Evolutionary conservation across 352 stramenopile species (phyloP).

Genomic region (Globisporangium ultimum): DNA sequence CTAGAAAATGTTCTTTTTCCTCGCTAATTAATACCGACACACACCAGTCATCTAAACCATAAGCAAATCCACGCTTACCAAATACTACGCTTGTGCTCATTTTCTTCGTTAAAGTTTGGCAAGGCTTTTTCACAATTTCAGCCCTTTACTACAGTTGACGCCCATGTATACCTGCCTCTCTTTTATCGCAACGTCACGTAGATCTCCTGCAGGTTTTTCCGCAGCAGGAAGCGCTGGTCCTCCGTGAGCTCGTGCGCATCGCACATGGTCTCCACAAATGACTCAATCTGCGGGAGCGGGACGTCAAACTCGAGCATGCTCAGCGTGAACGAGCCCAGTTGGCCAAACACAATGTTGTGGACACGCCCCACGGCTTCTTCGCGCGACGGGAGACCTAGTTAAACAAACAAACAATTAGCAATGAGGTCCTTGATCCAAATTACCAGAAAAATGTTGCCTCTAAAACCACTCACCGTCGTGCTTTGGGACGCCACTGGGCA

Average conservation of each 20-base stretch:
- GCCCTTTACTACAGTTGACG: too few species aligned
- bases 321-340: slow-evolving; percentile 81
- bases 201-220: slow-evolving; percentile 79
- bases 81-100: too few species aligned
- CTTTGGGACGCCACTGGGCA: slow-evolving; percentile 50
- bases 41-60: too few species aligned
- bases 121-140: too few species aligned
- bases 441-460: background rate
- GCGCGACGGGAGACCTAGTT: slow-evolving; percentile 47
- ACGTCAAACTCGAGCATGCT: slow-evolving; percentile 89
- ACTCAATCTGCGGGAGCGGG: slow-evolving; percentile 71
- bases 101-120: too few species aligned
- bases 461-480: slow-evolving; percentile 32
- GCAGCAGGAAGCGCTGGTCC: slow-evolving; percentile 79
- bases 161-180: too few species aligned
- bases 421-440: background rate
- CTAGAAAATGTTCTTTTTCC: slow-evolving; percentile 19
- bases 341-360: slow-evolving; percentile 88
- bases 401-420: background rate
- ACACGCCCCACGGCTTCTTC: slow-evolving; percentile 81
- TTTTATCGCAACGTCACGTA: slow-evolving; percentile 37
- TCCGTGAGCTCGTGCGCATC: slow-evolving; percentile 83
- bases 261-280: slow-evolving; percentile 87
- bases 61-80: too few species aligned
- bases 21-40: background rate